These are phyloP conservation scores for Vararia minispora DNA, from an alignment of 768 basidiomycete genomes.

Conservation along the genomic window DNA sequence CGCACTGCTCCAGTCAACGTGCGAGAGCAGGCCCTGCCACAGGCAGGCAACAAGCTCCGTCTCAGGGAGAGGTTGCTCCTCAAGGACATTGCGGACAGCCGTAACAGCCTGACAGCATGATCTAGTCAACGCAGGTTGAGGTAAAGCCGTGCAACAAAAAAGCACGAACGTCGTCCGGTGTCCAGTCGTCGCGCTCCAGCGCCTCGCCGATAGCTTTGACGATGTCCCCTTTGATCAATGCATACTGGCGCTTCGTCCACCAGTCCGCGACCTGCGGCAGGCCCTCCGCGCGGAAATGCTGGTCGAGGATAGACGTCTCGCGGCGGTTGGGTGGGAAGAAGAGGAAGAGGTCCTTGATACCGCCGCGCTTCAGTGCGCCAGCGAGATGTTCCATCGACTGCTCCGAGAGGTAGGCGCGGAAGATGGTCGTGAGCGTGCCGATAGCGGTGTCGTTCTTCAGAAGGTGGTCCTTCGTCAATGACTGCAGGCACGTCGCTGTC, in stretches of 20 bases:
- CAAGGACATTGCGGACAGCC: constrained; percentile 59
- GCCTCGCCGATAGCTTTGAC: constrained; percentile 57
- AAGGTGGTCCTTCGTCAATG: constrained; percentile 86
- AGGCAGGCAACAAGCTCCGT: constrained; percentile 78
- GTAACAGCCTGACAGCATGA: constrained; percentile 51
- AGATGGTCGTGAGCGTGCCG: constrained; percentile 63
- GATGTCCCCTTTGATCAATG: constrained; percentile 70
- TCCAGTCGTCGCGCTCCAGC: constrained; percentile 58
- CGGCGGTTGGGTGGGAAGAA: constrained; percentile 87
- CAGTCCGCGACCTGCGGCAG: constrained; percentile 80
- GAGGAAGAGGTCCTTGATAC: constrained; percentile 71
- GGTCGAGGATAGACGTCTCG: constrained; percentile 61
- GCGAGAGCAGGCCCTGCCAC: constrained; percentile 85
- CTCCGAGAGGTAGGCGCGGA: constrained; percentile 70
- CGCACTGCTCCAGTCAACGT: constrained; percentile 82
- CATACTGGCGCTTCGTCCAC: constrained; percentile 87
- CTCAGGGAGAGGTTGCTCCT: constrained; percentile 77
- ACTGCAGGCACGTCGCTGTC: constrained; percentile 65
- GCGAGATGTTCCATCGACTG: constrained; percentile 89
- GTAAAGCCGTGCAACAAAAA: neutral
- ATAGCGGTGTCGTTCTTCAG: constrained; percentile 88
- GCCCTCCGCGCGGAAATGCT: constrained; percentile 76
- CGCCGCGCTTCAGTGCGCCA: constrained; percentile 68
- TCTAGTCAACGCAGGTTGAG: neutral
- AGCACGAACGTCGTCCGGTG: constrained; percentile 50